A percentile compares a stretch with the other conserved stretches of the same genome.
Conservation (phyloP, 148 eudicot species). For the Pharnaceum exiguum region DNA sequence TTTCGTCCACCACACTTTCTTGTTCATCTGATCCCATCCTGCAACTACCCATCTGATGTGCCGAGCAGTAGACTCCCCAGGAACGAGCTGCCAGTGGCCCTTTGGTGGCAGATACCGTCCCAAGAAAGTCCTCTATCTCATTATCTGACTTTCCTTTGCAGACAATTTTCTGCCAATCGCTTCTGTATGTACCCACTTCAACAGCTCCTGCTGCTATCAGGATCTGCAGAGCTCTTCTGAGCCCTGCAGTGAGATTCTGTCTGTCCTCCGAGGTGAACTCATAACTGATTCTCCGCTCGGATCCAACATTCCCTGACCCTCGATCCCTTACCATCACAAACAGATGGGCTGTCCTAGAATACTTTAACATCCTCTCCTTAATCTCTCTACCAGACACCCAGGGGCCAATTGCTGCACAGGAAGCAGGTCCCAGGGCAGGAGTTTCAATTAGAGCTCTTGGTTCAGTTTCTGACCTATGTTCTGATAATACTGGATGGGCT, state of each 20-base stretch:
- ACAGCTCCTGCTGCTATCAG: constrained; percentile 79
- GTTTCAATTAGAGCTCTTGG: constrained; percentile 44
- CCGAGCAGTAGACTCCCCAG: constrained; percentile 62
- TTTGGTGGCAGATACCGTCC: constrained; percentile 33
- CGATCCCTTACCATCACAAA: constrained; percentile 50
- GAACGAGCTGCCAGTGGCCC: constrained; percentile 37
- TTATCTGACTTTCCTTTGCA: constrained; percentile 38
- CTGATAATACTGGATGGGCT: constrained; percentile 31
- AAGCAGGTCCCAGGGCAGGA: constrained; percentile 52
- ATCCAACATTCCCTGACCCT: constrained; percentile 46
- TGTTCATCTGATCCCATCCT: constrained; percentile 56
- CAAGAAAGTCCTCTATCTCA: constrained; percentile 55
- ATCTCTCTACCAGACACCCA: constrained; percentile 52
- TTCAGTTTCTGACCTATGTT: constrained; percentile 14
- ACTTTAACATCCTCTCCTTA: constrained; percentile 37
- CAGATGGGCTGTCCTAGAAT: constrained; percentile 52
- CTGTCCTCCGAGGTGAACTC: constrained; percentile 26
- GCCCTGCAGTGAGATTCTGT: constrained; percentile 40
- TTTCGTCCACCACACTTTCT: constrained; percentile 66
- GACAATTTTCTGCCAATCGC: constrained; percentile 52
- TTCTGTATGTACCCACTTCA: constrained; percentile 69
- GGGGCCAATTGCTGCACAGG: constrained; percentile 47
- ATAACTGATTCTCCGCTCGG: constrained; percentile 32
- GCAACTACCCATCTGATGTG: constrained; percentile 94
- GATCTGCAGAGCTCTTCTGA: constrained; percentile 45